Conservation (phyloP, 2,329 filamentous ascomycete genomes). For the Dichotomopilus funicola region DNA sequence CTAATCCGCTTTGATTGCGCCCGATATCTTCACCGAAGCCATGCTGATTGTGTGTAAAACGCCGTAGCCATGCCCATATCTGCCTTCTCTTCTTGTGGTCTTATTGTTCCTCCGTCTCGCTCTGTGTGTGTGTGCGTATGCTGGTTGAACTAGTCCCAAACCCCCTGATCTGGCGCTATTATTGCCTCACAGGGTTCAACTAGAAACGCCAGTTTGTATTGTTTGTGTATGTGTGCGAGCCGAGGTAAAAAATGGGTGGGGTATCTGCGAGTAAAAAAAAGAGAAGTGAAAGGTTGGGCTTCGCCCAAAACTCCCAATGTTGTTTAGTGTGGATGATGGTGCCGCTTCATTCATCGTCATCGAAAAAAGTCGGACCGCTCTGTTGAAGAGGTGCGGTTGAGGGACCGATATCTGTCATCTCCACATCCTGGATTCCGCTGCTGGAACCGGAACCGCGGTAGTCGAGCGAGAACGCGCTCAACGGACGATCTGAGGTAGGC, state of each 20-base stretch:
- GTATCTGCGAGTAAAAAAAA: slow-evolving; percentile 12
- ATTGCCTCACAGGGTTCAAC: background rate
- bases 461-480: slow-evolving; percentile 45
- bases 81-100: slow-evolving; percentile 1
- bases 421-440: slow-evolving; percentile 40
- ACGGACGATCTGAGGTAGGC: slow-evolving; percentile 40
- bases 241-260: background rate
- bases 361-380: slow-evolving; percentile 32
- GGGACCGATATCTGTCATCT: slow-evolving; percentile 51
- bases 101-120: background rate
- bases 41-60: slow-evolving; percentile 12
- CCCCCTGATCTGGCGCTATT: background rate
- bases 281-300: slow-evolving; percentile 1
- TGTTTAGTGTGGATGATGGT: background rate
- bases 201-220: slow-evolving; percentile 1
- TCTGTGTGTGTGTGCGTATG: no score
- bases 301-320: background rate
- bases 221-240: background rate
- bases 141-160: no score
- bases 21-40: slow-evolving; percentile 6
- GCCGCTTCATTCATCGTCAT: slow-evolving; percentile 5
- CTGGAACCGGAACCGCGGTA: slow-evolving; percentile 31
- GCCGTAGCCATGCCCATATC: slow-evolving; percentile 18
- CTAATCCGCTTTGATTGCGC: background rate
- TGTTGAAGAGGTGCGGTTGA: slow-evolving; percentile 47